Base-by-base conservation (phyloP, 2,329 filamentous ascomycete genomes). In the Pyrenophora graminea region DNA sequence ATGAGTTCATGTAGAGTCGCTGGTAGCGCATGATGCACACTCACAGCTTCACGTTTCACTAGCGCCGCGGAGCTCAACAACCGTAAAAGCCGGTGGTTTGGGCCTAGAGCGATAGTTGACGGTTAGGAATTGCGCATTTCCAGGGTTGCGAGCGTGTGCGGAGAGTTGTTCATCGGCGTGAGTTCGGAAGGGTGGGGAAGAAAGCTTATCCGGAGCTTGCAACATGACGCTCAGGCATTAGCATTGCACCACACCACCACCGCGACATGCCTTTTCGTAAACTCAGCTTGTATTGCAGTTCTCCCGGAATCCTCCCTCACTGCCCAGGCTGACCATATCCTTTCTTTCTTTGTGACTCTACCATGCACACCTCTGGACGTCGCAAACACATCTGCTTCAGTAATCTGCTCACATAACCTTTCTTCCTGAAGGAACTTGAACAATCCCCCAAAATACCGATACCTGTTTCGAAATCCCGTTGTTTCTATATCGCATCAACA, bases 161-260 rank as follows among this genome's bases (percentile, higher is more conserved):
- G 37, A 47, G 48, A 25, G 48, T 47, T 23, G 23, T 31, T 38
- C 13, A 27, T 43, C 21, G 30, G 37, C 39, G 34, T 23, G 34
- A 43, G 27, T 37, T 39, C 49, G 39, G 45, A 30, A 44, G 37
- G 17, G 49, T 52, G 27, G 33, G 53, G 53, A 52, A 55, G 45
- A 55, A 52, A 41, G 40, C 53, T 55, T 52, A 48, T 40, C 53
- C 53, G 52, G 48, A 39, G 21, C 44, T 36, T 44, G 36, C 49
- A 36, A 17, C 40, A 36, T 38, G 39, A 34, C 13, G 38, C 31
- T 44, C 17, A 38, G 32, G 27, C 42, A 34, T 21, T 8, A 25
- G 23, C 38, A 19, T 39, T 33, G 42, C 42, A 39, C 44, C 32
- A 45, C 46, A 49, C 48, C 45, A 43, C 44, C 40, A 47, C 40